Conservation (phyloP, 495 filamentous ascomycete species). For the Aeminium ludgeri region DNA sequence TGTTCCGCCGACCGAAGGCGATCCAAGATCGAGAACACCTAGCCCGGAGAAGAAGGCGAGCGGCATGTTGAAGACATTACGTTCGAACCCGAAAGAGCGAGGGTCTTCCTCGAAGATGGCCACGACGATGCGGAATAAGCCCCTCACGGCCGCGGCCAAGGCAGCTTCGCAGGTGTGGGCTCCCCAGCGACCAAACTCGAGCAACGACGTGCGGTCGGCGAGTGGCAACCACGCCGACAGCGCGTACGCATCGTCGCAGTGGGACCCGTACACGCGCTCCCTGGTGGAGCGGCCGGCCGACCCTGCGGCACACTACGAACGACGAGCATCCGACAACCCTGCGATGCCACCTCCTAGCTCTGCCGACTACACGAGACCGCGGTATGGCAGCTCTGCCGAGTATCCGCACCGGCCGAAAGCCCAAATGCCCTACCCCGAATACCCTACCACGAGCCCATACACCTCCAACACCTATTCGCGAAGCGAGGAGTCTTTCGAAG, state of each 20-base stretch:
- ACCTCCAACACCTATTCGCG: slow-evolving; percentile 2
- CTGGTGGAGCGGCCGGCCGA: slow-evolving; percentile 8
- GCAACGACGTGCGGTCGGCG: neutral
- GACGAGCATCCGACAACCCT: slow-evolving; percentile 5
- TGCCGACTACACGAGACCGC: slow-evolving; percentile 5
- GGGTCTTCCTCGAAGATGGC: slow-evolving; percentile 32
- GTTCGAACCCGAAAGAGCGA: slow-evolving; percentile 43
- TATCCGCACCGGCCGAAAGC: no score
- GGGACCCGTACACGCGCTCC: slow-evolving; percentile 17
- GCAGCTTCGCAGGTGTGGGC: slow-evolving; percentile 78
- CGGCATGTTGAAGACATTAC: slow-evolving; percentile 68
- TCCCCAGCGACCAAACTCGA: slow-evolving; percentile 1
- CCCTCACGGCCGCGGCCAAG: slow-evolving; percentile 48
- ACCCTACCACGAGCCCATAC: slow-evolving; percentile 1
- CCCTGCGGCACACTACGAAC: neutral
- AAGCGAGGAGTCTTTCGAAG: slow-evolving; percentile 13
- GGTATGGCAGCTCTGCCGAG: neutral
- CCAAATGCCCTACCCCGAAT: slow-evolving; percentile 10
- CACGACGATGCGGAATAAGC: slow-evolving; percentile 12
- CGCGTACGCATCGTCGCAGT: slow-evolving; percentile 4
- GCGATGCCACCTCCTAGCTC: slow-evolving; percentile 11
- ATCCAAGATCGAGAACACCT: slow-evolving; percentile 37
- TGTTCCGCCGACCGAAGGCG: slow-evolving; percentile 14
- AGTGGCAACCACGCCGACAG: neutral
- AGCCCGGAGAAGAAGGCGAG: slow-evolving; percentile 63